Evolutionary conservation across 2,329 filamentous ascomycete genomes (phyloP).

Genomic region (Hansfordia pulvinata): DNA sequence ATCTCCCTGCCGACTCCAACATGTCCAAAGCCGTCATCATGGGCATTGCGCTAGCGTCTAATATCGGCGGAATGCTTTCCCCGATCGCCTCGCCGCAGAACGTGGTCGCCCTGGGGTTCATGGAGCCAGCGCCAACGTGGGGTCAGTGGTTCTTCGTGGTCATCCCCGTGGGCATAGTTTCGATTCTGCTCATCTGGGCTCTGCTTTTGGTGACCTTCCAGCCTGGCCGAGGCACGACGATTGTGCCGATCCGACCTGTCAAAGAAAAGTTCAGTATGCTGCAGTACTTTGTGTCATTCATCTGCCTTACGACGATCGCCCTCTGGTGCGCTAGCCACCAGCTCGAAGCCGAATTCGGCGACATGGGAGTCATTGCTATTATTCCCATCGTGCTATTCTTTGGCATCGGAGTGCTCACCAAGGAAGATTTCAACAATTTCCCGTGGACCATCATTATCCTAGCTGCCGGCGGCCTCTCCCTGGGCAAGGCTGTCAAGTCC

Average conservation of each 20-base stretch:
- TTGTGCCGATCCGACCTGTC: conserved; percentile 81
- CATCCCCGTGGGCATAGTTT: conserved; percentile 83
- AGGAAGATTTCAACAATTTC: conserved; percentile 99
- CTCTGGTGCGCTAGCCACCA: conserved; percentile 91
- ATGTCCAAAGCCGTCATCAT: conserved; percentile 95
- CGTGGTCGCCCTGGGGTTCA: conserved; percentile 90
- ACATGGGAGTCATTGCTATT: conserved; percentile 97
- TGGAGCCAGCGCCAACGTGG: conserved; percentile 86
- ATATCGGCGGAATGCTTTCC: conserved; percentile 91
- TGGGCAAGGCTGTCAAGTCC: conserved; percentile 88
- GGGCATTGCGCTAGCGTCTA: conserved; percentile 87
- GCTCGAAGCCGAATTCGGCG: conserved; percentile 76
- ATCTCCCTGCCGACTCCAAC: conserved; percentile 74
- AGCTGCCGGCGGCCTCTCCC: conserved; percentile 79
- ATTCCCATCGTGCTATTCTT: conserved; percentile 95
- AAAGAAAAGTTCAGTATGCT: conserved; percentile 78
- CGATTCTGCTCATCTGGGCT: conserved; percentile 77
- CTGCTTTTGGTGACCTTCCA: conserved; percentile 76
- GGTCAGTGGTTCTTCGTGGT: conserved; percentile 94
- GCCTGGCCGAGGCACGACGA: conserved; percentile 71
- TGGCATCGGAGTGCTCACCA: conserved; percentile 87
- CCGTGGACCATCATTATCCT: conserved; percentile 99
- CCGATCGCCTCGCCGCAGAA: conserved; percentile 97
- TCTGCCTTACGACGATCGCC: conserved; percentile 72
- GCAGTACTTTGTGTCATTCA: conserved; percentile 82